Evolutionary conservation across 352 stramenopile genomes (phyloP).

Genomic region (Globisporangium radiosum): DNA sequence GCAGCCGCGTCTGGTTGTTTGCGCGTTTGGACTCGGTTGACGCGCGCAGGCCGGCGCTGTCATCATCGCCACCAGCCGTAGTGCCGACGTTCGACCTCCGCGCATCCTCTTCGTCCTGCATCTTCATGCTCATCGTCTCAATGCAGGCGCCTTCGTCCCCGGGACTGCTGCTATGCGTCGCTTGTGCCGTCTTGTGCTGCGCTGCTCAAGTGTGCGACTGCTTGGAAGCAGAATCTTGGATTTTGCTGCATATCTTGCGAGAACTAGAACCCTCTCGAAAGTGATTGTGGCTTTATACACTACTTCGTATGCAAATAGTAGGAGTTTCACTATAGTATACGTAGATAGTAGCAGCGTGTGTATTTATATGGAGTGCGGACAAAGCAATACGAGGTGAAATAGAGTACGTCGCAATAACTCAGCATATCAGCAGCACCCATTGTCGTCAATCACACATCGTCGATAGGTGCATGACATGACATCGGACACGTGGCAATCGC

Average conservation of each 20-base stretch:
- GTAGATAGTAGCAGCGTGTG: no score
- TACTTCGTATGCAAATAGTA: not conserved
- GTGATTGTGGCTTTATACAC: not conserved
- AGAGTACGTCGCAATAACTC: no score
- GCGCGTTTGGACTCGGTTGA: not conserved
- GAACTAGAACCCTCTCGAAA: not conserved
- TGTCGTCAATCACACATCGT: no score
- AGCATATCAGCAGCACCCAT: no score
- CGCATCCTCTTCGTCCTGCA: constrained; percentile 14
- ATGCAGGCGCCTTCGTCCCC: not conserved
- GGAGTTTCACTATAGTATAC: not conserved
- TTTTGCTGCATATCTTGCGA: not conserved
- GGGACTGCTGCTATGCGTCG: not conserved
- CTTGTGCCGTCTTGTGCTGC: not conserved
- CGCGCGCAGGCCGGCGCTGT: not conserved
- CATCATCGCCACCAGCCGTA: not conserved
- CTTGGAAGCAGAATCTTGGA: not conserved
- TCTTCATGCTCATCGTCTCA: constrained; percentile 27
- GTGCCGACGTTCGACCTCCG: constrained; percentile 10
- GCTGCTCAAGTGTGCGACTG: not conserved
- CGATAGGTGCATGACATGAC: no score
- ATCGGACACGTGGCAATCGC: no score
- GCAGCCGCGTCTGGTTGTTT: constrained; percentile 16
- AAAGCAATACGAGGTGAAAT: no score
- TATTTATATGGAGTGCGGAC: no score